Percentiles rank a stretch among this genome's conserved stretches.
phyloP scores from a whole-genome alignment of 2,329 filamentous ascomycete genomes.

The Alternaria metachromatica region DNA sequence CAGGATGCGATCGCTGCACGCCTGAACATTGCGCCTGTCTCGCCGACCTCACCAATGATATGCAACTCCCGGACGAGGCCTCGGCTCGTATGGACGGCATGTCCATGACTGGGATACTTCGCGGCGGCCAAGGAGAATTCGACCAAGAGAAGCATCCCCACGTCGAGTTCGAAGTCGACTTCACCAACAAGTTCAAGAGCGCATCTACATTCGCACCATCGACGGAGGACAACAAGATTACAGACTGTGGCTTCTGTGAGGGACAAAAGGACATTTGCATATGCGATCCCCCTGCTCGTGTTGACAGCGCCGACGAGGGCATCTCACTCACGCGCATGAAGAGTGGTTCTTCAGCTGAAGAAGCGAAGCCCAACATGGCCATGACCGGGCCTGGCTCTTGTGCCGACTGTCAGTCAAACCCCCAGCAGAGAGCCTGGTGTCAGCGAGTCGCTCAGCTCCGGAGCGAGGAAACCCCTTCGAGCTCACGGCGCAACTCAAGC shows the following conservation, averaged over 20 bases:
- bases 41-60: constrained; percentile 34
- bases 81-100: constrained; percentile 24
- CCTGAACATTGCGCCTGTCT: constrained; percentile 43
- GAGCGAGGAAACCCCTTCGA: constrained; percentile 21
- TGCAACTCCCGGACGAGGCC: constrained; percentile 19
- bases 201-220: constrained; percentile 24
- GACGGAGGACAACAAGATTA: constrained; percentile 19
- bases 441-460: constrained; percentile 41
- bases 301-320: constrained; percentile 17
- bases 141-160: constrained; percentile 5
- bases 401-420: constrained; percentile 44
- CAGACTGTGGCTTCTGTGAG: constrained; percentile 43
- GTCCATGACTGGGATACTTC: constrained; percentile 26
- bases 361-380: constrained; percentile 7
- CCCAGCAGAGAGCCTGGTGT: constrained; percentile 45
- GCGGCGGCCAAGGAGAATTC: constrained; percentile 2
- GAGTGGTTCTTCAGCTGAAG: constrained; percentile 4
- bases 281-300: constrained; percentile 32
- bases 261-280: constrained; percentile 40
- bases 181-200: constrained; percentile 34
- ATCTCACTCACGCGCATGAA: constrained; percentile 11
- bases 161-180: constrained; percentile 40
- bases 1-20: constrained; percentile 38
- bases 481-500: constrained; percentile 30
- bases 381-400: constrained; percentile 43